Conservation (phyloP, 1,284 basidiomycete species). For the Ceratobasidium sp. region DNA sequence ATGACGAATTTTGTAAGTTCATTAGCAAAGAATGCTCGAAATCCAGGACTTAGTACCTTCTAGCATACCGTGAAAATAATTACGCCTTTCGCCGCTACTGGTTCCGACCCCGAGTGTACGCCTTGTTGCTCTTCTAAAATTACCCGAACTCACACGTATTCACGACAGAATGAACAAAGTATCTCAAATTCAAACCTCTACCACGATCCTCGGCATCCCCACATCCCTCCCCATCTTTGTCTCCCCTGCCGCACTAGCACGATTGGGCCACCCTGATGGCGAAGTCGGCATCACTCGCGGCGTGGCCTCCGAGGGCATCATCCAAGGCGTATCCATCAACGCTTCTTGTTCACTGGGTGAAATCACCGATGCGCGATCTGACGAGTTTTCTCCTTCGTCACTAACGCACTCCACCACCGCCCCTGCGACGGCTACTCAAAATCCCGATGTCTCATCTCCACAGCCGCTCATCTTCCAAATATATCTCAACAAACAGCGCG, state of each 20-base stretch:
- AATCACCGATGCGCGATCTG: constrained; percentile 62
- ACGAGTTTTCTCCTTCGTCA: constrained; percentile 36
- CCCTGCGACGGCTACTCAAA: constrained; percentile 2
- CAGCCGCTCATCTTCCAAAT: constrained; percentile 82
- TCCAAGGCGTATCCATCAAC: constrained; percentile 87
- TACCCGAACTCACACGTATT: not conserved
- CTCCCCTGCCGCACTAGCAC: constrained; percentile 77
- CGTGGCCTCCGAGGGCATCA: constrained; percentile 70
- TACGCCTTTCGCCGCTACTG: constrained; percentile 57
- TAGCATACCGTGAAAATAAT: constrained; percentile 56
- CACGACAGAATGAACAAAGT: constrained; percentile 50
- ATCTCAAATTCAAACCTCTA: constrained; percentile 49
- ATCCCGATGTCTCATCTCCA: constrained; percentile 53
- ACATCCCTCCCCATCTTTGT: constrained; percentile 60
- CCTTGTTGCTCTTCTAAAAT: not conserved
- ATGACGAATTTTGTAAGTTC: constrained; percentile 55
- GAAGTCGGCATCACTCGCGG: constrained; percentile 84
- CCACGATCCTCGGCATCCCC: constrained; percentile 55
- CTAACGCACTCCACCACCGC: constrained; percentile 9
- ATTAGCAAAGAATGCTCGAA: not conserved
- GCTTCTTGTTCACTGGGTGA: constrained; percentile 77
- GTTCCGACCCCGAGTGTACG: constrained; percentile 59
- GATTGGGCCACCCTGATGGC: constrained; percentile 83
- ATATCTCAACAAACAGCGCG: constrained; percentile 80
- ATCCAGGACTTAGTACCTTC: not conserved